Evolutionary conservation across 106 monocot species (phyloP).

Genomic region (Narthecium ossifragum): DNA sequence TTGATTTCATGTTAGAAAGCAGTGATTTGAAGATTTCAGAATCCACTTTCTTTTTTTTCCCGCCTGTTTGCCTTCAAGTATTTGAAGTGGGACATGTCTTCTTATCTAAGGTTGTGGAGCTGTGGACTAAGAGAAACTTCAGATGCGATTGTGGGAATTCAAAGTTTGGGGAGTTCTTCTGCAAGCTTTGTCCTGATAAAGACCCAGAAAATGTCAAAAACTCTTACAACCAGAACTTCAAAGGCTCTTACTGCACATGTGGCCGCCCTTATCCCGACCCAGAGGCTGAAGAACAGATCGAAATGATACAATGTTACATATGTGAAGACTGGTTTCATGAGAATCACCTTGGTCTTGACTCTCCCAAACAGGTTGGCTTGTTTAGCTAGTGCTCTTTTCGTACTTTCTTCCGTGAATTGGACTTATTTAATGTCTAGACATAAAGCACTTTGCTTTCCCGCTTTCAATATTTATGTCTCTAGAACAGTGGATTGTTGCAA

Average conservation of each 20-base stretch:
- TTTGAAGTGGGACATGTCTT: not conserved
- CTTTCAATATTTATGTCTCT: too few species aligned
- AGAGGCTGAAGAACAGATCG: conserved; percentile 67
- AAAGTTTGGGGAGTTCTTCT: conserved; percentile 63
- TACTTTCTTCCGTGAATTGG: too few species aligned
- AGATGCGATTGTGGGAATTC: conserved; percentile 96
- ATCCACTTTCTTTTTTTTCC: not conserved
- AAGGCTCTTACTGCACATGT: conserved; percentile 87
- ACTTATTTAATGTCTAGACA: too few species aligned
- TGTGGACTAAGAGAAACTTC: conserved; percentile 97
- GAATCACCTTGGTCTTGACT: conserved; percentile 78
- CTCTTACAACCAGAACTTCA: conserved; percentile 90
- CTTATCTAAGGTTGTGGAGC: conserved; percentile 72
- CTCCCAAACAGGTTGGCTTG: conserved; percentile 47
- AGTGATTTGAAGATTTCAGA: too few species aligned
- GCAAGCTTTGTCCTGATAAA: conserved; percentile 76
- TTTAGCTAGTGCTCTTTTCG: too few species aligned
- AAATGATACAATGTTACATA: conserved; percentile 97
- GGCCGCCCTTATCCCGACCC: conserved; percentile 89
- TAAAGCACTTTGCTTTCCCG: too few species aligned
- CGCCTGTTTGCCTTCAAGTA: not conserved
- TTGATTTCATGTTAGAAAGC: too few species aligned
- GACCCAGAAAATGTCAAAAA: conserved; percentile 64
- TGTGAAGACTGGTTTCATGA: conserved; percentile 99
- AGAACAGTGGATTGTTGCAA: too few species aligned